Percentiles rank a stretch among this genome's conserved stretches.
Evolutionary conservation across 164 flowering plant species (phyloP).

Genomic region (Piper betle): DNA sequence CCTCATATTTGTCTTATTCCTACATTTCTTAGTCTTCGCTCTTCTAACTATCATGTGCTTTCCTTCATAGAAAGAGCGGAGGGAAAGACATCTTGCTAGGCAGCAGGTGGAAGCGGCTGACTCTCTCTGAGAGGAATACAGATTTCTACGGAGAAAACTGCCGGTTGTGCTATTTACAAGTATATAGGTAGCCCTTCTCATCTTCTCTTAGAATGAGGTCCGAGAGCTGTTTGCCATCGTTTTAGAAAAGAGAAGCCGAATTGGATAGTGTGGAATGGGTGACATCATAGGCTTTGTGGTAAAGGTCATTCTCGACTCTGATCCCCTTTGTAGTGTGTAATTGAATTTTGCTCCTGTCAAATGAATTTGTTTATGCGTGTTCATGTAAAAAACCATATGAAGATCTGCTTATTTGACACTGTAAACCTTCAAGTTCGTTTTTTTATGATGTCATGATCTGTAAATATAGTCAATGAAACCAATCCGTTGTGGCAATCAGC

Average conservation of each 20-base stretch:
- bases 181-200: background rate
- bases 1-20: background rate
- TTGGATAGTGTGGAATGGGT: background rate
- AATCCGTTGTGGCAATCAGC: too few species aligned
- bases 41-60: background rate
- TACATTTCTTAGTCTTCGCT: background rate
- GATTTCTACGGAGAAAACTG: too few species aligned
- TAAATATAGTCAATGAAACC: too few species aligned
- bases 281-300: background rate
- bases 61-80: constrained; percentile 54
- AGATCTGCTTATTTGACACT: too few species aligned
- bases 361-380: too few species aligned
- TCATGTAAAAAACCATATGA: background rate
- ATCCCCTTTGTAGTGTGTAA: background rate
- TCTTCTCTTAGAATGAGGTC: background rate
- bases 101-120: constrained; percentile 78
- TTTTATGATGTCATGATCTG: too few species aligned
- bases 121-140: constrained; percentile 52
- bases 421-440: too few species aligned
- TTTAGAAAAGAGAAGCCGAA: background rate
- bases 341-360: background rate
- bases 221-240: background rate
- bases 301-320: background rate
- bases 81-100: constrained; percentile 83
- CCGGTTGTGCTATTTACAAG: background rate